phyloP scores from a whole-genome alignment of 345 rosid species.

The Eucalyptus brandiana region DNA sequence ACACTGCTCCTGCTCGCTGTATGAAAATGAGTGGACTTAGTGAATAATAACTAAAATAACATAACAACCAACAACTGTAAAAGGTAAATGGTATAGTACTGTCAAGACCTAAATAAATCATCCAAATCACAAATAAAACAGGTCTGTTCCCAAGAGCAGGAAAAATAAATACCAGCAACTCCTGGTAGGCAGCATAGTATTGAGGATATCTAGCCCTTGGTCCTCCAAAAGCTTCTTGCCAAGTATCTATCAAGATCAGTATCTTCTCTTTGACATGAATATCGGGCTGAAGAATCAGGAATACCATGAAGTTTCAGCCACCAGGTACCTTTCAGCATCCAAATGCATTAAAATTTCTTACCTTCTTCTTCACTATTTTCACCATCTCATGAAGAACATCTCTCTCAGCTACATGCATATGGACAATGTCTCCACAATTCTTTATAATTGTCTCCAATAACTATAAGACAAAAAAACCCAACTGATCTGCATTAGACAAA shows the following conservation, averaged over 20 bases:
- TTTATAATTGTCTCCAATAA: conserved; percentile 93
- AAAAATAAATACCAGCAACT: conserved; percentile 67
- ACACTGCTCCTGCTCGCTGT: conserved; percentile 98
- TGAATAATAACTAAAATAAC: neutral
- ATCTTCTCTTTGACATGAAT: conserved; percentile 92
- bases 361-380: conserved; percentile 86
- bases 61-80: neutral
- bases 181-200: conserved; percentile 94
- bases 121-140: neutral
- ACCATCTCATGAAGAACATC: conserved; percentile 97
- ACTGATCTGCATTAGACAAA: neutral
- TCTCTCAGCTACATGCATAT: conserved; percentile 99
- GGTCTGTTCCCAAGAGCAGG: neutral
- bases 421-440: conserved; percentile 98
- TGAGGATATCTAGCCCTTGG: conserved; percentile 98
- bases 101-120: neutral
- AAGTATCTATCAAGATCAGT: conserved; percentile 73
- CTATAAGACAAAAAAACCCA: conserved; percentile 14
- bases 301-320: neutral
- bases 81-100: neutral
- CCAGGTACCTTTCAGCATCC: neutral
- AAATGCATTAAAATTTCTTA: conserved; percentile 11
- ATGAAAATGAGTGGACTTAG: conserved; percentile 1
- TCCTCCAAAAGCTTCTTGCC: conserved; percentile 99
- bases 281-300: conserved; percentile 2